Conservation (phyloP, 805 yeast genomes). For the Schwanniomyces sp. region DNA sequence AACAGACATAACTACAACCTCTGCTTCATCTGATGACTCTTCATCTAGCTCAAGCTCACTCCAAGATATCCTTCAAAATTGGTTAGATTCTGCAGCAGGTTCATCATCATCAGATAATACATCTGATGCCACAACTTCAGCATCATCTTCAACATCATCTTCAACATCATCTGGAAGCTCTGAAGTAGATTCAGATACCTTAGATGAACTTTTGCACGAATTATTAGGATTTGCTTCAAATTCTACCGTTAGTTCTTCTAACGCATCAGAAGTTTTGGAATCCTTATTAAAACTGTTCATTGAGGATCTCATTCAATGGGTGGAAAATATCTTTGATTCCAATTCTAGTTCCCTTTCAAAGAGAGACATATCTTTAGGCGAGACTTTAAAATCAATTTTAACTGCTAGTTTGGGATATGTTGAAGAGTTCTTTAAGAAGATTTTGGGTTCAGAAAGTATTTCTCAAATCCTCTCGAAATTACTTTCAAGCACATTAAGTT, state of each 20-base stretch:
- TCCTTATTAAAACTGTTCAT: neutral
- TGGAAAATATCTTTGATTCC: neutral
- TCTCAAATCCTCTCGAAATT: neutral
- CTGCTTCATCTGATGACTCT: neutral
- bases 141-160: slow-evolving; percentile 1
- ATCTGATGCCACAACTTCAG: slow-evolving; percentile 1
- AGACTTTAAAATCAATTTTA: neutral
- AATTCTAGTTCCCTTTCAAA: neutral
- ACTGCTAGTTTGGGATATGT: slow-evolving; percentile 2
- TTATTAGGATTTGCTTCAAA: neutral
- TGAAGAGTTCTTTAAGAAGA: slow-evolving; percentile 10
- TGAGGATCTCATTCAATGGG: neutral
- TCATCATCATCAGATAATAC: neutral
- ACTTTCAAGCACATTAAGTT: neutral
- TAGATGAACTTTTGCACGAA: slow-evolving; percentile 5
- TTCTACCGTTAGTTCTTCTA: neutral
- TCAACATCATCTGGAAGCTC: neutral
- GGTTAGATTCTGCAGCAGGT: neutral
- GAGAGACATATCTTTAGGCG: neutral
- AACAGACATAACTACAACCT: neutral
- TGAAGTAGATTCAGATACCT: neutral
- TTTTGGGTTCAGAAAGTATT: neutral
- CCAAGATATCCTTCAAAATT: slow-evolving; percentile 4
- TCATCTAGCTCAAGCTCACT: slow-evolving; percentile 1
- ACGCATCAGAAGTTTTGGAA: neutral